phyloP scores from a whole-genome alignment of 2,329 filamentous ascomycete genomes.

The Aspergillus costaricaensis region DNA sequence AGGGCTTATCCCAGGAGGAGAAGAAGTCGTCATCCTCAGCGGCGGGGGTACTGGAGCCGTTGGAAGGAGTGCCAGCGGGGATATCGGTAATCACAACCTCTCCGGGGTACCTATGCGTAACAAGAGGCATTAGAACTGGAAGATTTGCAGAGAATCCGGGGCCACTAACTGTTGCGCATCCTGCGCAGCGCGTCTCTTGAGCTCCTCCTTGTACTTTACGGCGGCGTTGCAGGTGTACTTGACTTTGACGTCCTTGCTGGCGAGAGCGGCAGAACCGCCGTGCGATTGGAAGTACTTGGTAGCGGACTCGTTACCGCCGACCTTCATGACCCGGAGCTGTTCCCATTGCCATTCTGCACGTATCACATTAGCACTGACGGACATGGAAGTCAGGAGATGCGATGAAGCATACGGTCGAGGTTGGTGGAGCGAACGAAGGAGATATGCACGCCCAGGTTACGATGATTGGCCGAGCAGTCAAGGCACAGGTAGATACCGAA shows the following conservation, averaged over 20 bases:
- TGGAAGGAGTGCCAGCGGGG: conserved; percentile 58
- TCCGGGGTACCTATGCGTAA: conserved; percentile 66
- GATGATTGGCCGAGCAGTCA: conserved; percentile 95
- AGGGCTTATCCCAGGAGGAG: conserved; percentile 97
- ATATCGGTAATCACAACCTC: conserved; percentile 84
- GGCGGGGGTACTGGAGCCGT: conserved; percentile 73
- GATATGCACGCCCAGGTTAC: conserved; percentile 97
- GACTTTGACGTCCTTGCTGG: conserved; percentile 93
- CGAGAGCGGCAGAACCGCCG: conserved; percentile 87
- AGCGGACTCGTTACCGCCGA: conserved; percentile 95
- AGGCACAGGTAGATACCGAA: conserved; percentile 98
- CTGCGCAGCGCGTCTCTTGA: conserved; percentile 78
- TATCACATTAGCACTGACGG: conserved; percentile 24
- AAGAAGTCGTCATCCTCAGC: conserved; percentile 90
- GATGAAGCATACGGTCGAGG: conserved; percentile 78
- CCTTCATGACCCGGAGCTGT: conserved; percentile 95
- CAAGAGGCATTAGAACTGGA: conserved; percentile 14
- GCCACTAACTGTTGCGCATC: conserved; percentile 78
- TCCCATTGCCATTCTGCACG: conserved; percentile 93
- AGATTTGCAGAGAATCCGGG: neutral
- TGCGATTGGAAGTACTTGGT: conserved; percentile 98
- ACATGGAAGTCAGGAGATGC: neutral
- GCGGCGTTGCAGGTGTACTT: conserved; percentile 96
- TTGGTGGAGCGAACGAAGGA: conserved; percentile 98
- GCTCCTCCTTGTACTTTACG: conserved; percentile 95